A percentile compares a stretch with the other conserved stretches of the same genome.
Conservation (phyloP, 495 filamentous ascomycete species). For the Neurospora africana region DNA sequence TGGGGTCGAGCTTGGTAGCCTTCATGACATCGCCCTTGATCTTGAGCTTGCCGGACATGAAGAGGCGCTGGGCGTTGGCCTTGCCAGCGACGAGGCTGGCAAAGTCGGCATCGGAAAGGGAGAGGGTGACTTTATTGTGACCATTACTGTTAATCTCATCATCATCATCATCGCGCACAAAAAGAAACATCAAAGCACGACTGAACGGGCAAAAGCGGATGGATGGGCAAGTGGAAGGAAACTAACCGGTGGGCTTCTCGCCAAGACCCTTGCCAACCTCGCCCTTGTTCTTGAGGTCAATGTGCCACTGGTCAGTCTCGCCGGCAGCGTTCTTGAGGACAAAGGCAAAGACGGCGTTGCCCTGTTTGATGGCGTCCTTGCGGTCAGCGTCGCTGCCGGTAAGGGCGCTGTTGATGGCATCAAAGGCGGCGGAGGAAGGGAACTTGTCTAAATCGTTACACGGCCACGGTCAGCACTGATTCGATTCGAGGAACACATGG, state of each 20-base stretch:
- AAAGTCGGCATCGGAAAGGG: conserved; percentile 81
- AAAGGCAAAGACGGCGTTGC: conserved; percentile 82
- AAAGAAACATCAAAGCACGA: background rate
- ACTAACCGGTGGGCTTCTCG: conserved; percentile 72
- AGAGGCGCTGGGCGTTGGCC: conserved; percentile 87
- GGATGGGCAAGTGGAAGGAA: background rate
- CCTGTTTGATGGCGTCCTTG: conserved; percentile 80
- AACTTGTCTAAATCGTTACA: conserved; percentile 52
- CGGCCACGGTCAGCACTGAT: conserved; percentile 4
- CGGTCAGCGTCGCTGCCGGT: conserved; percentile 57
- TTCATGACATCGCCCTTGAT: conserved; percentile 98
- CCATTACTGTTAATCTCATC: background rate
- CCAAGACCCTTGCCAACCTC: conserved; percentile 66
- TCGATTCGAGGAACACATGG: background rate
- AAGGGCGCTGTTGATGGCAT: conserved; percentile 71
- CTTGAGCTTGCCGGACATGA: conserved; percentile 96
- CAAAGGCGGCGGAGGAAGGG: conserved; percentile 86
- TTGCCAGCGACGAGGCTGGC: conserved; percentile 70
- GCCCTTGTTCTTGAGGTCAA: conserved; percentile 88
- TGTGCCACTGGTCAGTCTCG: conserved; percentile 76
- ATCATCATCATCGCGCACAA: background rate
- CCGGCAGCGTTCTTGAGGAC: conserved; percentile 78
- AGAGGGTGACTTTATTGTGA: conserved; percentile 57
- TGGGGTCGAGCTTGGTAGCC: conserved; percentile 92
- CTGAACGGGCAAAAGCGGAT: background rate